phyloP scores from a whole-genome alignment of 331 rosid genomes.

The Rhamnella rubrinervis region DNA sequence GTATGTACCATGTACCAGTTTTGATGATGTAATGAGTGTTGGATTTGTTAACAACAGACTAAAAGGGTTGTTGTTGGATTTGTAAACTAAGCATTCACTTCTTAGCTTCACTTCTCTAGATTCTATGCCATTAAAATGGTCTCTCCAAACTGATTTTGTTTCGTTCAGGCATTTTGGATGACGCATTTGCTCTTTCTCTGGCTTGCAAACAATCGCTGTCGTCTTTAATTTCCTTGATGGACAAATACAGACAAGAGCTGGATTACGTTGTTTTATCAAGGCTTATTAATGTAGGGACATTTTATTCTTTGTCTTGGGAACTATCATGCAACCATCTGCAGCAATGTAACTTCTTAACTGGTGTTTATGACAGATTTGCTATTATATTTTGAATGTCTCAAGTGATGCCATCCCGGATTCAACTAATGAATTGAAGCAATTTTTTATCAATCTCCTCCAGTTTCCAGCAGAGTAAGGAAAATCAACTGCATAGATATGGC shows the following conservation, averaged over 20 bases:
- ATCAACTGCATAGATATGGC: not conserved
- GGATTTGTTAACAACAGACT: too few relatives aligned
- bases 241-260: constrained; percentile 58
- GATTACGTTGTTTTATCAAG: constrained; percentile 60
- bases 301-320: constrained; percentile 14
- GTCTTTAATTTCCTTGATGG: constrained; percentile 66
- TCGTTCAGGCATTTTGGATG: constrained; percentile 73
- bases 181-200: constrained; percentile 67
- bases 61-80: too few relatives aligned
- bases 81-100: not conserved
- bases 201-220: constrained; percentile 54
- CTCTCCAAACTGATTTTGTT: not conserved
- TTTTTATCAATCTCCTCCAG: constrained; percentile 56
- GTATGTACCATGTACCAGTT: constrained; percentile 28
- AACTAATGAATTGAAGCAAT: constrained; percentile 46
- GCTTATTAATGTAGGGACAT: constrained; percentile 46
- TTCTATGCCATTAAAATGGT: constrained; percentile 8
- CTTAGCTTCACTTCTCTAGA: constrained; percentile 5
- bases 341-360: constrained; percentile 1
- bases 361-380: constrained; percentile 43
- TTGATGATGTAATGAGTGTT: not conserved
- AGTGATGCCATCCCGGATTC: constrained; percentile 65
- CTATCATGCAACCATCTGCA: constrained; percentile 9
- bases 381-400: constrained; percentile 36
- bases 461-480: constrained; percentile 67